Evolutionary conservation across 2,329 filamentous ascomycete species (phyloP).

Genomic region (Nemania diffusa): DNA sequence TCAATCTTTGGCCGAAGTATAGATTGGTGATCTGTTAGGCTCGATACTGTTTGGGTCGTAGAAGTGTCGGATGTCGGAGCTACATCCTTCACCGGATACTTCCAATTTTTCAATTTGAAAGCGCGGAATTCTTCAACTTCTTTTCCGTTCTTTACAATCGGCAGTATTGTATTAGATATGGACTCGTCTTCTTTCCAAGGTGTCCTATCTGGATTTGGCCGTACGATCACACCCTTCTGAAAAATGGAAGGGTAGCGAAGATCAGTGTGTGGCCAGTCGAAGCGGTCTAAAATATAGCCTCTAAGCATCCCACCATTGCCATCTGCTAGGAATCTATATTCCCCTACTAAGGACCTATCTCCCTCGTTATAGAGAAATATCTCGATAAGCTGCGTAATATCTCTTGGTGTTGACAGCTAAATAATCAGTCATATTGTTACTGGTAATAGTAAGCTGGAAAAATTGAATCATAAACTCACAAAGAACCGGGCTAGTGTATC

Average conservation of each 20-base stretch:
- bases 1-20: slow-evolving; percentile 17
- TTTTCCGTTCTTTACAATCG: slow-evolving; percentile 4
- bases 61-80: background rate
- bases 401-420: slow-evolving; percentile 9
- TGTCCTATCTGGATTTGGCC: slow-evolving; percentile 29
- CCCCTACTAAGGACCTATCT: slow-evolving; percentile 23
- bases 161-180: slow-evolving; percentile 17
- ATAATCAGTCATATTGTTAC: background rate
- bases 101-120: slow-evolving; percentile 26
- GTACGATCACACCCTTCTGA: slow-evolving; percentile 25
- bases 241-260: slow-evolving; percentile 37
- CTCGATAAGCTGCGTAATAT: slow-evolving; percentile 16
- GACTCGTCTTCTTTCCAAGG: slow-evolving; percentile 13
- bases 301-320: slow-evolving; percentile 23
- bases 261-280: slow-evolving; percentile 13
- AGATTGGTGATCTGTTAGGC: background rate
- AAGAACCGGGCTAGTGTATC: slow-evolving; percentile 36
- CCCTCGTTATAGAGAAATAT: slow-evolving; percentile 41
- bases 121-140: slow-evolving; percentile 19
- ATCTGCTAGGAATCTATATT: slow-evolving; percentile 38
- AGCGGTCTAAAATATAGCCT: slow-evolving; percentile 41
- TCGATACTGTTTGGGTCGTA: background rate
- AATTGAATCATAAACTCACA: slow-evolving; percentile 36
- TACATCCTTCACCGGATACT: slow-evolving; percentile 11
- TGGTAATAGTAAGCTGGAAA: background rate